Conservation (phyloP, 148 eudicot genomes). For the Limonium bicolor region DNA sequence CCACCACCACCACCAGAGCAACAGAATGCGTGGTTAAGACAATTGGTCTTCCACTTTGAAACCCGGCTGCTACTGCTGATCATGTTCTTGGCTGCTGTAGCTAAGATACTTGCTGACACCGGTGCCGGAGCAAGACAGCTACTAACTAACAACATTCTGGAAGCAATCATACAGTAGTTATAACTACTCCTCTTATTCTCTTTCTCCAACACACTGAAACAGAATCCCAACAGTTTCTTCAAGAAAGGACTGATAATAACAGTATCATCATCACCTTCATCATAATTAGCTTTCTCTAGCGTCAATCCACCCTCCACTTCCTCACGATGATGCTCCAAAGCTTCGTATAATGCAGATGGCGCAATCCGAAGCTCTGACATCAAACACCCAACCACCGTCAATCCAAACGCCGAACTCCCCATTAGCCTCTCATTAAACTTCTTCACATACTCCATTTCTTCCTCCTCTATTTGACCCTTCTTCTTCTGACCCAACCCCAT, state of each 20-base stretch:
- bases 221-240: constrained; percentile 42
- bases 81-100: constrained; percentile 54
- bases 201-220: constrained; percentile 50
- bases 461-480: constrained; percentile 50
- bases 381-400: constrained; percentile 45
- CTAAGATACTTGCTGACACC: constrained; percentile 42
- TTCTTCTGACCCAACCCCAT: constrained; percentile 43
- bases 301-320: too few species aligned
- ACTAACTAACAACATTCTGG: constrained; percentile 61
- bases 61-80: constrained; percentile 21
- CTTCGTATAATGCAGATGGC: constrained; percentile 59
- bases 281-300: too few species aligned
- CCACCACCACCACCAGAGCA: constrained; percentile 35
- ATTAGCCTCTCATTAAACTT: constrained; percentile 49
- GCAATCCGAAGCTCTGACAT: constrained; percentile 57
- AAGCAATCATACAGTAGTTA: constrained; percentile 37
- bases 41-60: constrained; percentile 51
- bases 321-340: constrained; percentile 33
- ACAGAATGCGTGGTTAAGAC: constrained; percentile 24
- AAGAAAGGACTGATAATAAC: constrained; percentile 46
- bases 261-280: too few species aligned
- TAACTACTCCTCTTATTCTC: constrained; percentile 26
- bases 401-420: constrained; percentile 65
- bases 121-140: constrained; percentile 84
- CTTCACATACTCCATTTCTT: constrained; percentile 38